Conservation (phyloP, 2,329 filamentous ascomycete species). For the Fusarium odoratissimum region DNA sequence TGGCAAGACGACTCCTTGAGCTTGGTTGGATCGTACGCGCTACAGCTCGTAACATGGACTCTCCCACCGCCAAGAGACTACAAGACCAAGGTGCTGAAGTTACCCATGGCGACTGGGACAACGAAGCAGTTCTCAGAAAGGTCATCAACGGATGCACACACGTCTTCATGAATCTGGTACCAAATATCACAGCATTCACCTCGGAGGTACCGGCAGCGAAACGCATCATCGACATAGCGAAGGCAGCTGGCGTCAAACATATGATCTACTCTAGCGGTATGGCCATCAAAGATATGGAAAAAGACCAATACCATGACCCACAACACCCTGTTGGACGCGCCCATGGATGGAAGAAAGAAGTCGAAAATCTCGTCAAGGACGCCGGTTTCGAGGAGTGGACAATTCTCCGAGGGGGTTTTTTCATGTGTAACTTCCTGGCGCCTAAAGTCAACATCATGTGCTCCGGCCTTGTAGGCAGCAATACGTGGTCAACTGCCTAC, state of each 20-base stretch:
- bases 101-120: background rate
- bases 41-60: slow-evolving; percentile 2
- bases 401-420: slow-evolving; percentile 7
- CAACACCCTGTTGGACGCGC: background rate
- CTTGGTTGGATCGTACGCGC: background rate
- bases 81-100: background rate
- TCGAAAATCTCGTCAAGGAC: background rate
- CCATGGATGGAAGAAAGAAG: background rate
- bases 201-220: background rate
- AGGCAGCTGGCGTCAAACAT: background rate
- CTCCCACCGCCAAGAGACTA: background rate
- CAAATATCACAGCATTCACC: background rate
- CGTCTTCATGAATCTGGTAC: slow-evolving; percentile 1
- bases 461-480: background rate
- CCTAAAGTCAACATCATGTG: slow-evolving; percentile 13
- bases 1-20: background rate
- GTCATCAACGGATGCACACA: background rate
- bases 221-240: background rate
- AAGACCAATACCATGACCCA: background rate
- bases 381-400: slow-evolving; percentile 5
- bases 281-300: slow-evolving; percentile 11
- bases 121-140: background rate
- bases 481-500: background rate
- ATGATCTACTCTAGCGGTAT: slow-evolving; percentile 13
- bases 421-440: slow-evolving; percentile 15